phyloP scores from a whole-genome alignment of 2,329 filamentous ascomycete genomes.

The Tympanopsis confertula region DNA sequence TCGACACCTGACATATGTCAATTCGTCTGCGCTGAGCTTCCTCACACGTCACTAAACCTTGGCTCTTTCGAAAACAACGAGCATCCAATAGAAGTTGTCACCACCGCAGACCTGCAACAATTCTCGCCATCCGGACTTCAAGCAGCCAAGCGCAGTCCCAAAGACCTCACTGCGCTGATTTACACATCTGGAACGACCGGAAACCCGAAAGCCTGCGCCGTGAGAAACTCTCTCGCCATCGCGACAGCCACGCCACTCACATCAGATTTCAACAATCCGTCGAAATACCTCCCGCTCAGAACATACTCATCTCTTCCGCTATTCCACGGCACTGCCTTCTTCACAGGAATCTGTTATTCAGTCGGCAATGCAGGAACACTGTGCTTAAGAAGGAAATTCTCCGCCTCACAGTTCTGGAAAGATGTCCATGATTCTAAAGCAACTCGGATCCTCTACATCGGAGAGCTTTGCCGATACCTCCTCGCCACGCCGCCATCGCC shows the following conservation, averaged over 20 bases:
- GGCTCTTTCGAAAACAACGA: conserved; percentile 16
- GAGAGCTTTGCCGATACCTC: conserved; percentile 35
- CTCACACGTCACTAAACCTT: conserved; percentile 22
- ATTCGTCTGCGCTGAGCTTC: conserved; percentile 13
- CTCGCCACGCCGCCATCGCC: conserved; percentile 27
- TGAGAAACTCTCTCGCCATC: conserved; percentile 22
- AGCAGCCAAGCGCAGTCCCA: conserved; percentile 17
- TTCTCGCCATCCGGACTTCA: conserved; percentile 8
- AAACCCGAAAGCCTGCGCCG: conserved; percentile 29
- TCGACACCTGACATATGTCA: conserved; percentile 28
- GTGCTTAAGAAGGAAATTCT: conserved; percentile 30
- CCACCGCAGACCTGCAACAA: conserved; percentile 6
- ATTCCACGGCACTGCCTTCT: conserved; percentile 34
- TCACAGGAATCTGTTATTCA: conserved; percentile 26
- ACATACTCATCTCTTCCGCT: conserved; percentile 33
- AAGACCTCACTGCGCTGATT: conserved; percentile 24
- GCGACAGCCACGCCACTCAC: conserved; percentile 21
- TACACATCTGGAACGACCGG: conserved; percentile 36
- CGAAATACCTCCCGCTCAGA: conserved; percentile 28
- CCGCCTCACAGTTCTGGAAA: conserved; percentile 29
- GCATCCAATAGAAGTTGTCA: neutral
- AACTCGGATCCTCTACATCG: conserved; percentile 31
- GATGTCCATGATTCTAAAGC: conserved; percentile 27
- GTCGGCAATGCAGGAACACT: conserved; percentile 26
- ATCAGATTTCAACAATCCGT: conserved; percentile 19